Base-by-base conservation (phyloP, 192 early-diverging fungal species). In the Chytriomyces sp. region DNA sequence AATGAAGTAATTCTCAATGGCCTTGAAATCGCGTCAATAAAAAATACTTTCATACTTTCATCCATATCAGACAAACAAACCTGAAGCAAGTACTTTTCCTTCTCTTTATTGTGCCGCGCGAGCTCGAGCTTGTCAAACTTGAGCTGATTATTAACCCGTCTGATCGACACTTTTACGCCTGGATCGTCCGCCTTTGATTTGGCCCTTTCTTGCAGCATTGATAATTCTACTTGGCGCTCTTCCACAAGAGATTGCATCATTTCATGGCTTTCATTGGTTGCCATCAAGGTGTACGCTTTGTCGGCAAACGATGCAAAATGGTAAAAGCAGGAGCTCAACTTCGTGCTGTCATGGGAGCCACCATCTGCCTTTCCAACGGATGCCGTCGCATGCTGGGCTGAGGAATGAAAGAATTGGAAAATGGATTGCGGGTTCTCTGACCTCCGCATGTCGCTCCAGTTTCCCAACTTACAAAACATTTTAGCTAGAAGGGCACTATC, bases 281-380 rank as follows among this genome's bases (percentile, higher is more conserved):
- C 22, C 53, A 80, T 55, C 28, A 71, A 56, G 28, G 68, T 68
- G 34, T 81, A 85, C 49, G 77, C 69, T 6, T 52, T 75, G 64
- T 85, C 84, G 17, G 80, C 78, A 60, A 76, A 85, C 26, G 72
- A 59, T 14, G 84, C 84, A 32, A 85, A 71, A 41, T 81, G 73
- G 37, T 82, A 79, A 59, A 70, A 70, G 22, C n/a, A 70, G 5
- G 68, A 57, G 30, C 55, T 55, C 26, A 68, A 22, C 7, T 68
- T 56, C 44, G 44, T n/a, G 17, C 2, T 49, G 6, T 34, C 32
- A 28, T 17, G 19, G 19, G 32, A 1, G 26, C 10, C 69, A 49
- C 8, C 57, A 44, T 32, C 60, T 65, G 5, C 41, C 69, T 10
- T 32, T 54, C 7, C 54, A 37, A 70, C 55, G 0, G 59, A 36